A percentile compares a stretch with the other conserved stretches of the same genome.
These are phyloP conservation scores for Astrephomene gubernaculifera DNA, from an alignment of 139 green algal genomes.

Conservation along the genomic window DNA sequence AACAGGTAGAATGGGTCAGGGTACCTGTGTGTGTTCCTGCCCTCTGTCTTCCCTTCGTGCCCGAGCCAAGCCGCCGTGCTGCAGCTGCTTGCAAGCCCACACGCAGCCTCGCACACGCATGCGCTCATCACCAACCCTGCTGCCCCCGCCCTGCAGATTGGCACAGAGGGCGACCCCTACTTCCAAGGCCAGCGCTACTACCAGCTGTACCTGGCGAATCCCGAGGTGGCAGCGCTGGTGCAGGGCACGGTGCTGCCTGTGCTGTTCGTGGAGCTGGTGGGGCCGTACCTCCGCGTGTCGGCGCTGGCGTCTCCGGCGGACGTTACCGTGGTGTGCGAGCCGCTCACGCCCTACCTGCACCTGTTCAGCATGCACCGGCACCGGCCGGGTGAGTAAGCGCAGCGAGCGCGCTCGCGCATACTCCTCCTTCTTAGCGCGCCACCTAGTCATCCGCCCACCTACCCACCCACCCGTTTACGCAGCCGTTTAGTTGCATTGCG, in stretches of 20 bases:
- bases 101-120: not conserved
- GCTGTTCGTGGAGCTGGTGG: constrained; percentile 18
- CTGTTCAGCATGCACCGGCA: constrained; percentile 25
- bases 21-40: not conserved
- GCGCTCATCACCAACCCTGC: not conserved
- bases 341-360: constrained; percentile 8
- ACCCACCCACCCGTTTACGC: not conserved
- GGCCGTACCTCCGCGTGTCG: constrained; percentile 3
- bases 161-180: not conserved
- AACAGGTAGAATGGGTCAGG: not conserved
- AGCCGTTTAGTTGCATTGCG: too few species aligned
- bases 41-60: not conserved
- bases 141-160: not conserved
- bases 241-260: not conserved
- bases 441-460: too few species aligned
- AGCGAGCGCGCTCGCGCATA: too few species aligned
- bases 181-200: constrained; percentile 22
- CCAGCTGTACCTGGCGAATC: not conserved
- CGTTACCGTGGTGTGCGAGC: not conserved
- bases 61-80: not conserved
- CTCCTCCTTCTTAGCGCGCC: too few species aligned
- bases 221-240: not conserved
- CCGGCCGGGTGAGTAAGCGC: too few species aligned
- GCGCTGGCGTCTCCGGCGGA: not conserved
- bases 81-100: not conserved